phyloP scores from a whole-genome alignment of 139 green algal genomes.

The Yamagishiella unicocca region DNA sequence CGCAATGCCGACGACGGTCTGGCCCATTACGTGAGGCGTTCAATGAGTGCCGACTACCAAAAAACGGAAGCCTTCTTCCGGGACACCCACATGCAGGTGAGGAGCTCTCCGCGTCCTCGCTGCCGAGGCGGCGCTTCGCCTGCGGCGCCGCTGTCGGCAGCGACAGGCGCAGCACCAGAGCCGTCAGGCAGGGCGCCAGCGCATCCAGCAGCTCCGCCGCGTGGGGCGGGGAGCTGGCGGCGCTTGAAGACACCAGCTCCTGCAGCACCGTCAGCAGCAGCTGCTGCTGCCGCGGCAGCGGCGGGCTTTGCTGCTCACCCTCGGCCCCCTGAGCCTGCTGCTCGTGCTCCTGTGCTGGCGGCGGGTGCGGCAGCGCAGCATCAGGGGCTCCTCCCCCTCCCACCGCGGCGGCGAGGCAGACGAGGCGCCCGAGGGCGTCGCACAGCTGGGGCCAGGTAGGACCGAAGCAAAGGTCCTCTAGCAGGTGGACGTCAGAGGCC shows the following conservation, averaged over 20 bases:
- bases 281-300: neutral
- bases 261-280: slow-evolving; percentile 19
- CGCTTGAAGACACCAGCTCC: neutral
- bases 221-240: slow-evolving; percentile 19
- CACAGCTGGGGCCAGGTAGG: slow-evolving; percentile 33
- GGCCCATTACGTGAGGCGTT: too few species aligned
- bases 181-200: slow-evolving; percentile 10
- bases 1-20: too few species aligned
- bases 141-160: too few species aligned
- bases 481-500: slow-evolving; percentile 23
- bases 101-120: too few species aligned
- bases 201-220: slow-evolving; percentile 27
- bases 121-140: too few species aligned
- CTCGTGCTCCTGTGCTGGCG: neutral
- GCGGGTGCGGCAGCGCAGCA: neutral
- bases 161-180: neutral
- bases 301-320: neutral
- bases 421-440: slow-evolving; percentile 11
- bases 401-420: slow-evolving; percentile 1
- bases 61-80: too few species aligned
- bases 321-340: neutral
- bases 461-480: slow-evolving; percentile 39
- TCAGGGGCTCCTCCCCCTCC: neutral
- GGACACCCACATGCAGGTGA: too few species aligned
- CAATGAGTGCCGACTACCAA: too few species aligned